phyloP scores from a whole-genome alignment of 140 eudicot genomes.

The Senecio squalidus region DNA sequence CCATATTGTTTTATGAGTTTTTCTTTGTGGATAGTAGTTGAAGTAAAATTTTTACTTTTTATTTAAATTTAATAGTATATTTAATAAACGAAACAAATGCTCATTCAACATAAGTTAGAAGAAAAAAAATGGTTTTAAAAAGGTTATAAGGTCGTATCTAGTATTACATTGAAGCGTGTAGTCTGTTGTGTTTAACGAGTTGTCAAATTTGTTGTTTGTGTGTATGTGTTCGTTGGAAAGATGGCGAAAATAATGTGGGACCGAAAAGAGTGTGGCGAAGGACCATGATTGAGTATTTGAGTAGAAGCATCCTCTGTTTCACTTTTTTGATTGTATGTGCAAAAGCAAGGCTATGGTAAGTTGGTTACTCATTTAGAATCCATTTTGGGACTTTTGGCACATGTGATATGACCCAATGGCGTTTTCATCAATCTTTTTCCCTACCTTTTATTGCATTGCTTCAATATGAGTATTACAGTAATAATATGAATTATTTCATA shows the following conservation, averaged over 20 bases:
- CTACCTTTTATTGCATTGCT: neutral
- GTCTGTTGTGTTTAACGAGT: too few species aligned
- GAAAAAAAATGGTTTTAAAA: too few species aligned
- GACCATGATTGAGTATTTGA: conserved; percentile 10
- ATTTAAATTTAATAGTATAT: too few species aligned
- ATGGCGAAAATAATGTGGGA: neutral
- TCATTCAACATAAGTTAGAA: too few species aligned
- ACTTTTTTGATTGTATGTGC: neutral
- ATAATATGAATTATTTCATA: neutral
- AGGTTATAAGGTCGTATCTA: too few species aligned
- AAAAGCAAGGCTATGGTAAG: conserved; percentile 1
- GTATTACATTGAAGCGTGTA: too few species aligned
- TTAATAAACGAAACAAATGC: too few species aligned
- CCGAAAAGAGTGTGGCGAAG: neutral
- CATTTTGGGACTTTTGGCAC: neutral
- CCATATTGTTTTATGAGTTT: too few species aligned
- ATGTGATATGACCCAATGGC: conserved; percentile 6
- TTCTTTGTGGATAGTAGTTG: too few species aligned
- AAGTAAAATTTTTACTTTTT: too few species aligned
- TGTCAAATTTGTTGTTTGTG: too few species aligned
- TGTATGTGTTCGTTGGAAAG: too few species aligned
- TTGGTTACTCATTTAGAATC: conserved; percentile 7
- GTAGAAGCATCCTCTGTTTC: conserved; percentile 12
- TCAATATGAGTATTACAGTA: neutral
- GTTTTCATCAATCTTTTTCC: conserved; percentile 8